These are phyloP conservation scores for Wickerhamomyces pijperi DNA, from an alignment of 805 yeast species.

Conservation along the genomic window DNA sequence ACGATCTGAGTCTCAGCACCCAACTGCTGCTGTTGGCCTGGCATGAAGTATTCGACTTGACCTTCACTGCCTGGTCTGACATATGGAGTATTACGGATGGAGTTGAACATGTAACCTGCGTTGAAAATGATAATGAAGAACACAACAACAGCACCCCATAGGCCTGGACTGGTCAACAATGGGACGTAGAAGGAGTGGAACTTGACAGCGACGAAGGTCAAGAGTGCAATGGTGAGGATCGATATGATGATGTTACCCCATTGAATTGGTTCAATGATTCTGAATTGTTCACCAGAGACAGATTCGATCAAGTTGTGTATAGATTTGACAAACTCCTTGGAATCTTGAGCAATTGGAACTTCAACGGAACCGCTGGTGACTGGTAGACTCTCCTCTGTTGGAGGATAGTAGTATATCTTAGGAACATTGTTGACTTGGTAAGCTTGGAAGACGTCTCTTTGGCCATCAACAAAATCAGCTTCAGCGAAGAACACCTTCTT, in stretches of 20 bases:
- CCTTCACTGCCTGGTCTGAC: slow-evolving; percentile 32
- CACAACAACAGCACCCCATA: slow-evolving; percentile 70
- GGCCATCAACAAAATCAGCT: slow-evolving; percentile 58
- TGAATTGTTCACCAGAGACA: slow-evolving; percentile 12
- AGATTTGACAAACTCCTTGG: slow-evolving; percentile 20
- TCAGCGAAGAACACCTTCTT: slow-evolving; percentile 56
- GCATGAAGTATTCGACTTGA: slow-evolving; percentile 29
- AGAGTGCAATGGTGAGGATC: slow-evolving; percentile 19
- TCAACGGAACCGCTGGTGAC: slow-evolving; percentile 14
- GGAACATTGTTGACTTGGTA: slow-evolving; percentile 66
- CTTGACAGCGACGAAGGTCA: slow-evolving; percentile 23
- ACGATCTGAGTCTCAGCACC: slow-evolving; percentile 87
- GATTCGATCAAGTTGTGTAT: slow-evolving; percentile 19
- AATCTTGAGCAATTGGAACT: slow-evolving; percentile 17
- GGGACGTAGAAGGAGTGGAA: slow-evolving; percentile 24
- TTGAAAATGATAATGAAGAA: slow-evolving; percentile 58
- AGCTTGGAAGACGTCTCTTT: slow-evolving; percentile 30
- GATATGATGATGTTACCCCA: slow-evolving; percentile 25
- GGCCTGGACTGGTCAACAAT: slow-evolving; percentile 36
- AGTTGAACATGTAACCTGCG: slow-evolving; percentile 90
- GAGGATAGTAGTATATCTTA: slow-evolving; percentile 50
- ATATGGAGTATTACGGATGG: slow-evolving; percentile 58
- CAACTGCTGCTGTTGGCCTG: slow-evolving; percentile 66
- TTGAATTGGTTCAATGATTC: slow-evolving; percentile 24
- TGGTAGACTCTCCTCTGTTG: slow-evolving; percentile 35